Percentiles rank a stretch among this genome's conserved stretches.
Evolutionary conservation across 495 filamentous ascomycete genomes (phyloP).

Genomic region (Thozetella sp.): DNA sequence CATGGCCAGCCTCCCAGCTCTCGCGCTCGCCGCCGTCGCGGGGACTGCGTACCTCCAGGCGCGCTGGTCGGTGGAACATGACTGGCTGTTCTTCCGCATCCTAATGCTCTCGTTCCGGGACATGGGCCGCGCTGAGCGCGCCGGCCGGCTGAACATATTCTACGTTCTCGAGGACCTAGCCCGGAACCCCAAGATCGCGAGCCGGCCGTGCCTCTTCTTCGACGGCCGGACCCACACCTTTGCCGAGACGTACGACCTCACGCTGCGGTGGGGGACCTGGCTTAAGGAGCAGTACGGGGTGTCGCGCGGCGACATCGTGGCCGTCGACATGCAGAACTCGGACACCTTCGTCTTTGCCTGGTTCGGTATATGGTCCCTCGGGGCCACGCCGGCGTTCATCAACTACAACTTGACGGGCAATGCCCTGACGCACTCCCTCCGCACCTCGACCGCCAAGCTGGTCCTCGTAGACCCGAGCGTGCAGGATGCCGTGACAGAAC

Average conservation of each 20-base stretch:
- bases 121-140: conserved; percentile 43
- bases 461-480: conserved; percentile 73
- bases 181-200: conserved; percentile 49
- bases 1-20: conserved; percentile 28
- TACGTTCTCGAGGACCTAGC: conserved; percentile 77
- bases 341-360: conserved; percentile 65
- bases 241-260: conserved; percentile 70
- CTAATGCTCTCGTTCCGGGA: conserved; percentile 38
- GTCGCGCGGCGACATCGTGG: conserved; percentile 76
- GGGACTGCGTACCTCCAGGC: conserved; percentile 82
- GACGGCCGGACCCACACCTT: conserved; percentile 77
- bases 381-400: conserved; percentile 51
- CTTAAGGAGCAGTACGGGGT: conserved; percentile 68
- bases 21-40: conserved; percentile 62
- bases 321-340: conserved; percentile 84
- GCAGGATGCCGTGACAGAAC: conserved; percentile 37
- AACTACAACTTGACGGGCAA: conserved; percentile 59
- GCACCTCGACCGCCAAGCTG: conserved; percentile 64
- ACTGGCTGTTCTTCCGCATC: conserved; percentile 57
- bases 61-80: conserved; percentile 67
- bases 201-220: conserved; percentile 69
- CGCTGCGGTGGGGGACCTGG: conserved; percentile 80
- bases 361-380: conserved; percentile 47
- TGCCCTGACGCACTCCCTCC: conserved; percentile 74
- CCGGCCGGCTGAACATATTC: conserved; percentile 71